Base-by-base conservation (phyloP, 345 rosid genomes). In the Erodium maritimum region DNA sequence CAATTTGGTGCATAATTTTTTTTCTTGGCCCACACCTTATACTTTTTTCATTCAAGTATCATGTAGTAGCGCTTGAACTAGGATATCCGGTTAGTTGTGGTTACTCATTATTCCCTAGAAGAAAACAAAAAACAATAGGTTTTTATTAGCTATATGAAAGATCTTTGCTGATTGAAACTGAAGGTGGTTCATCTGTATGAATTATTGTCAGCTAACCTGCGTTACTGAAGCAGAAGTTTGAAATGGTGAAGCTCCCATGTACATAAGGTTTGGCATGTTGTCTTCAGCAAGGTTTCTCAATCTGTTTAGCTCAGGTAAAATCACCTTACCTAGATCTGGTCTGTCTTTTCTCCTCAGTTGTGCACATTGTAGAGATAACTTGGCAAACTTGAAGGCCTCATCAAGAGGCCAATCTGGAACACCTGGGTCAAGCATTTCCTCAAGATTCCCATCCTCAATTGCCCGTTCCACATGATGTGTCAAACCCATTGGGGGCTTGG, bases 401-500 rank as follows among this genome's bases (percentile, higher is more conserved):
- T 85, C 80, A 1, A 83, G 12, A 1, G 99, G 99, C 96, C 96
- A 89, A 66, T 89, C 90, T 20, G 57, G 73, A 21, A 89, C 77
- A 14, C 67, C 59, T 1, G 77, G 78, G 74, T 93, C 99, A 29
- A 85, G 80, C 2, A 71, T 62, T 51, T 71, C 71, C 0, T 56
- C 54, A 19, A 93, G 82, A 37, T 52, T 80, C 62, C 94, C 86
- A 0, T 68, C 74, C 58, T 83, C 84, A 11, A 89, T 83, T 9
- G 94, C 79, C 45, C 54, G 73, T 37, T 83, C 85, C 24, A 93
- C 81, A 0, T 61, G 75, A 67, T 83, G 87, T 46, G 88, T 70
- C 73, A 93, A 69, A 33, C 96, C 96, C 99, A 89, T 93, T 23
- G 94, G 95, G 54, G 91, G 83, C 64, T 75, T 89, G 34, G 91